Percentiles rank a stretch among this genome's conserved stretches.
These are phyloP conservation scores for Malus domestica DNA, from an alignment of 306 rosid genomes.

Conservation along the genomic window ASM211411v1 NC_041803.1:14853501-14854000, in stretches of 20 bases:
- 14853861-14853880: not conserved
- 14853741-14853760: not conserved
- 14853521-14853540: not conserved
- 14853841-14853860: not conserved
- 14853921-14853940: too few species aligned
- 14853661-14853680: constrained; percentile 37
- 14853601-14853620: constrained; percentile 42
- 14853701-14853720: not conserved
- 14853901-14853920: too few species aligned
- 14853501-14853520: not conserved
- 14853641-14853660: constrained; percentile 60
- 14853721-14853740: not conserved
- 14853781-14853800: not conserved
- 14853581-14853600: constrained; percentile 78
- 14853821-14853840: not conserved
- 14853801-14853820: too few species aligned
- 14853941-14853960: too few species aligned
- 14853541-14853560: constrained; percentile 24
- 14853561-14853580: constrained; percentile 63
- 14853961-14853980: too few species aligned
- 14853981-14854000: too few species aligned
- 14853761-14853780: not conserved
- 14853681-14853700: constrained; percentile 13
- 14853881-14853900: too few species aligned
- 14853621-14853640: constrained; percentile 53